Conservation (phyloP, 1,284 basidiomycete species). For the Pascua sp. region DNA sequence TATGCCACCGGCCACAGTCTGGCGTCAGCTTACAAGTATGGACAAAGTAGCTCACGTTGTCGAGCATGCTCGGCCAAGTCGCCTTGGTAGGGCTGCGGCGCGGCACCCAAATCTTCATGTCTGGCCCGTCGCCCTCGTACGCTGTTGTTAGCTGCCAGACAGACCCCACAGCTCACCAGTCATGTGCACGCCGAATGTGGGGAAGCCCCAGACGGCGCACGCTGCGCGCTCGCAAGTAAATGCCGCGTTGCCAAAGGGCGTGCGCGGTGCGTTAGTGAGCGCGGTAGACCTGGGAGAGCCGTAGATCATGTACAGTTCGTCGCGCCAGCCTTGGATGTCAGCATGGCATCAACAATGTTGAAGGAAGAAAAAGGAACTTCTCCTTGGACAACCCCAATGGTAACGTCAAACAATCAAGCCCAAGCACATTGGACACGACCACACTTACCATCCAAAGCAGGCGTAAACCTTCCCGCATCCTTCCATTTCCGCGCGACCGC, state of each 20-base stretch:
- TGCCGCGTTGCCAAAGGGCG: slow-evolving; percentile 58
- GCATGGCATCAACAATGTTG: neutral
- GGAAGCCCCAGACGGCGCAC: slow-evolving; percentile 79
- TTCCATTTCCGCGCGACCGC: slow-evolving; percentile 43
- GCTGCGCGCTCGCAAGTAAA: slow-evolving; percentile 81
- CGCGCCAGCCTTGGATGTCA: slow-evolving; percentile 63
- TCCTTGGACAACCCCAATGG: too few species aligned
- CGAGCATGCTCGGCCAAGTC: slow-evolving; percentile 58
- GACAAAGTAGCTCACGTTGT: slow-evolving; percentile 12
- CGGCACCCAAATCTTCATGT: slow-evolving; percentile 78
- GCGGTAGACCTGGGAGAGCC: slow-evolving; percentile 54
- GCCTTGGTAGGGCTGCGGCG: slow-evolving; percentile 78
- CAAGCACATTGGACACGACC: too few species aligned
- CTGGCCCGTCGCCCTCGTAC: slow-evolving; percentile 41
- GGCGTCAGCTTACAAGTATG: slow-evolving; percentile 11
- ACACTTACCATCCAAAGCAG: slow-evolving; percentile 46
- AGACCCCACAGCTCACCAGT: slow-evolving; percentile 25
- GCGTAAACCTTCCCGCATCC: slow-evolving; percentile 40
- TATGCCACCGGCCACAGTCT: slow-evolving; percentile 57
- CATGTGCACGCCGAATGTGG: slow-evolving; percentile 64
- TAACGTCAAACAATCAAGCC: too few species aligned
- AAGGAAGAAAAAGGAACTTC: too few species aligned
- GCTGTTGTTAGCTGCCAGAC: slow-evolving; percentile 25
- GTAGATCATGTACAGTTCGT: slow-evolving; percentile 79
- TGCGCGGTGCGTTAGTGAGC: slow-evolving; percentile 46